Evolutionary conservation across 1,139 yeast species (phyloP), one percentile per base, ranked within the genome.

Genomic region (Hansenula lynferdii): DNA sequence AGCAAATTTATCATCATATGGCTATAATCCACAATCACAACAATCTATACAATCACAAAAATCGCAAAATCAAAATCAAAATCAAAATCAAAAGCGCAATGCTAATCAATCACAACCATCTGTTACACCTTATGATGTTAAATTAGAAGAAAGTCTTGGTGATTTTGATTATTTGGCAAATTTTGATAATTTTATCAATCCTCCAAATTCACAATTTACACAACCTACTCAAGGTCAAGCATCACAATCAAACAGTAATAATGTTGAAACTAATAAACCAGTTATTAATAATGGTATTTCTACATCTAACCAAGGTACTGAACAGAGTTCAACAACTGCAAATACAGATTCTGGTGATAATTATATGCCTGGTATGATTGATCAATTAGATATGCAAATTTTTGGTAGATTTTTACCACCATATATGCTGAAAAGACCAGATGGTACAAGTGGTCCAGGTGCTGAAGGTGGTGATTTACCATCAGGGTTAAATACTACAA

Each of bases 371-470:
- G 94, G 95, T 6, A 81, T 84, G 16, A 81, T 86, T 69, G 96
- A 86, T 58, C 83, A 81, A 49, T 64, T 86, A 34, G 96, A 87
- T 58, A 76, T 86, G 44, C 92, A 85, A 55, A 72, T 87, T 12
- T 86, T 87, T 64, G 96, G 96, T 1, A 67, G 85, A 37, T 80
- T 83, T 50, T 58, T 86, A 39, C 96, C 96, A 5, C 94, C 95
- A 1, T 85, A 85, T 53, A 85, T 85, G 94, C 60, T 77, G 43
- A 72, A 70, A 42, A 60, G 61, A 38, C 65, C 54, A 17, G 41
- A 42, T 38, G 56, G 54, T 8, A 35, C 48, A 8, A 40, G 34
- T 6, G 53, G 55, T 3, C 54, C 56, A 6, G 57, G 55, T 27
- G 43, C 51, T 2, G 45, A 51, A 30, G 54, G 53, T 26, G 53